Evolutionary conservation across 2,329 filamentous ascomycete species (phyloP), one percentile per base, ranked within the genome.

Genomic region (Aaosphaeria arxii): DNA sequence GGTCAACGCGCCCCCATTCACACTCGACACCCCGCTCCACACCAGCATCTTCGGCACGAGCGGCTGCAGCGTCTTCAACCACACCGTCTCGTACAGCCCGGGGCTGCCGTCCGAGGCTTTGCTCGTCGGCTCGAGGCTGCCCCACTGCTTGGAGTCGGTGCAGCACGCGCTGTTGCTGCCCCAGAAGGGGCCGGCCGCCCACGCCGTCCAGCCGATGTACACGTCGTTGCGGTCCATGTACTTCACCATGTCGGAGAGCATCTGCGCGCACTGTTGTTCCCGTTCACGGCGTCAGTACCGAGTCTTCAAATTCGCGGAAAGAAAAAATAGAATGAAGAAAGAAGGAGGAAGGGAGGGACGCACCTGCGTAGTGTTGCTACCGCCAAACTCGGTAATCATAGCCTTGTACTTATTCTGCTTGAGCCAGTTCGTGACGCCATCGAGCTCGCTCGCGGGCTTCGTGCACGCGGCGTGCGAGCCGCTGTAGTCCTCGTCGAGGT

Each of bases 181-280:
- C 75, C 75, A 78, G 44, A 78, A 69, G 0, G 76, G 76, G 0
- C 75, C 41, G 11, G 41, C 41, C 30, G 75, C 74, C 75, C 73
- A 78, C 1, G 74, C 74, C 0, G 75, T 75, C 75, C 75, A 78
- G 2, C 76, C 75, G 44, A 78, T 77, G 51, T 75, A 78, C 53
- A 71, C 74, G 3, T 71, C 65, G 49, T 77, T 77, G n/a, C 66
- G 49, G 17, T 66, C 61, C 71, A 78, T 74, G 58, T 77, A 78
- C 40, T 72, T 66, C 31, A 77, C 50, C 17, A 76, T 69, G 30
- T 70, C 69, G 11, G 59, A 55, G 4, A 78, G 61, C 64, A 76
- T 75, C 6, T 54, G 51, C 0, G 55, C 62, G 57, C 75, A 78
- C 35, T 47, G 39, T 32, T 40, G 31, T 7, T 24, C 17, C 17